These are phyloP conservation scores for Penicillium expansum DNA, from an alignment of 2,329 filamentous ascomycete species.

Conservation along the genomic window DNA sequence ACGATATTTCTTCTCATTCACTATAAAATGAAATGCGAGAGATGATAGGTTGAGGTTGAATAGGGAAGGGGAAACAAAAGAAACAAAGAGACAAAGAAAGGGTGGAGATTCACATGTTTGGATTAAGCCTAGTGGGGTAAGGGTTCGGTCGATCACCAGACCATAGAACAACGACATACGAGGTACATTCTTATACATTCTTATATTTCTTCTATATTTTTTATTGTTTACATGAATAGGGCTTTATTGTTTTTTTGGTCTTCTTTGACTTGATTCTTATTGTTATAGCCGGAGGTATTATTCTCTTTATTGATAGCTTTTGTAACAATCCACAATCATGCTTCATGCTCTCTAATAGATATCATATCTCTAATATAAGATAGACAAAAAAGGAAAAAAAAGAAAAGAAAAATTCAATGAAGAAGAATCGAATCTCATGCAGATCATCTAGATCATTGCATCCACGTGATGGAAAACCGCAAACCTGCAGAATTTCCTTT, in stretches of 20 bases:
- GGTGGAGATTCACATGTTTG: slow-evolving; percentile 15
- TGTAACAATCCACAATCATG: background rate
- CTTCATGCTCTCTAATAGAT: background rate
- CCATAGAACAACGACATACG: slow-evolving; percentile 11
- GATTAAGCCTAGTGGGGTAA: slow-evolving; percentile 16
- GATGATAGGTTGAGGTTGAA: slow-evolving; percentile 1
- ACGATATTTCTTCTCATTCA: background rate
- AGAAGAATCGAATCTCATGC: background rate
- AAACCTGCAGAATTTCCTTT: background rate
- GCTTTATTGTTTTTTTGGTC: background rate
- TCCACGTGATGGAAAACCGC: background rate
- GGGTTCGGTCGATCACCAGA: slow-evolving; percentile 18
- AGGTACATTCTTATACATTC: slow-evolving; percentile 9
- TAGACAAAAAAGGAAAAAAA: background rate
- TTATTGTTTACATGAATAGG: background rate
- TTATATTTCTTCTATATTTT: background rate
- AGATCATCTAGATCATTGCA: slow-evolving; percentile 3
- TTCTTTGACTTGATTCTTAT: background rate
- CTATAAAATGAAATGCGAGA: background rate
- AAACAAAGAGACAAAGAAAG: slow-evolving; percentile 7
- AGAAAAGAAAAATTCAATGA: background rate
- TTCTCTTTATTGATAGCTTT: background rate
- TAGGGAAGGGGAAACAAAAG: slow-evolving; percentile 4
- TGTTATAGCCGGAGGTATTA: background rate
- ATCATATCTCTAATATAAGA: background rate